These are phyloP conservation scores for Sporisorium exsertum DNA, from an alignment of 1,284 basidiomycete species.

Conservation along the genomic window DNA sequence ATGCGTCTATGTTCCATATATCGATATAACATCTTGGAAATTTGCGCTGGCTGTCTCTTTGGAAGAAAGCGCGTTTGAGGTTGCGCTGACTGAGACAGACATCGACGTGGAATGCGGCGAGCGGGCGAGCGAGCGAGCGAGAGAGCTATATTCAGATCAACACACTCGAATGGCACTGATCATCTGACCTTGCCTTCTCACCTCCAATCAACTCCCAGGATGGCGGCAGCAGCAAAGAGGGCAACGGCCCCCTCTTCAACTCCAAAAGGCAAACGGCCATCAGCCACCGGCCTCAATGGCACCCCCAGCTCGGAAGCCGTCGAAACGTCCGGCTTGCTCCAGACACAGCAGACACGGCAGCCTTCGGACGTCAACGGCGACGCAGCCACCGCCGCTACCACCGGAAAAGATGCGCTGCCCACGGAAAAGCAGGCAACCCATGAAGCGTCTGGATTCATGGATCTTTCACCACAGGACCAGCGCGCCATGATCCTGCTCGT, in stretches of 20 bases:
- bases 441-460: constrained; percentile 51
- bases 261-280: constrained; percentile 22
- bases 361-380: background rate
- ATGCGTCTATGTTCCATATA: background rate
- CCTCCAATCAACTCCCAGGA: background rate
- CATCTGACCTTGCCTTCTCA: background rate
- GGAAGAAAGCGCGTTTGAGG: constrained; percentile 18
- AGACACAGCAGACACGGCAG: constrained; percentile 26
- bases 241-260: constrained; percentile 14
- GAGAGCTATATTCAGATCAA: background rate
- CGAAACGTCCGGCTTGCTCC: constrained; percentile 35
- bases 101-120: constrained; percentile 37
- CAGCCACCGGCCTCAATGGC: constrained; percentile 26
- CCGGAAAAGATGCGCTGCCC: constrained; percentile 6
- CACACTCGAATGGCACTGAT: background rate
- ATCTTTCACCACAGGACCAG: constrained; percentile 40
- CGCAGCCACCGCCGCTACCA: background rate
- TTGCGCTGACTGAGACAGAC: background rate
- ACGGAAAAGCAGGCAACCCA: constrained; percentile 23
- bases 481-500: constrained; percentile 84
- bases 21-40: background rate
- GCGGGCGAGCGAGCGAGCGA: no score
- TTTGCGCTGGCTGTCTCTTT: constrained; percentile 26
- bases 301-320: constrained; percentile 29
- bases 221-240: constrained; percentile 24